A percentile compares a stretch with the other conserved stretches of the same genome.
Evolutionary conservation across 1,139 yeast species (phyloP).

Genomic region (Blastobotrys malaysiensis): DNA sequence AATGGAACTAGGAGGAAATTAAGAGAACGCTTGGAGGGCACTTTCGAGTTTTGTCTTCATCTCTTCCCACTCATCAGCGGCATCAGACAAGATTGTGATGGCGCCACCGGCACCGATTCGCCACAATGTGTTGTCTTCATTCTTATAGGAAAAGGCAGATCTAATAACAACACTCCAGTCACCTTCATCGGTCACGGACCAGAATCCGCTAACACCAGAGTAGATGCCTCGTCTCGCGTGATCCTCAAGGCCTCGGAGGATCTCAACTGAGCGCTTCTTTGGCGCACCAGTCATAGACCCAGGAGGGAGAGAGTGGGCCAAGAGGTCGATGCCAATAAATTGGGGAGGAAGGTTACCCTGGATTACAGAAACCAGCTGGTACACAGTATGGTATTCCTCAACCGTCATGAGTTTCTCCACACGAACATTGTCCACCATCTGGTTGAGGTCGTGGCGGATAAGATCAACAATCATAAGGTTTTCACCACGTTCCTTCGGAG

Average conservation of each 20-base stretch:
- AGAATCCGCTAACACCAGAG: slow-evolving; percentile 93
- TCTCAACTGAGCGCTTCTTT: slow-evolving; percentile 82
- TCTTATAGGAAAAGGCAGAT: slow-evolving; percentile 63
- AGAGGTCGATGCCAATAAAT: slow-evolving; percentile 70
- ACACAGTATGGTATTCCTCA: slow-evolving; percentile 89
- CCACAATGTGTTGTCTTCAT: slow-evolving; percentile 55
- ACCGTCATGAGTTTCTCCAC: slow-evolving; percentile 83
- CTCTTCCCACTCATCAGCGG: slow-evolving; percentile 86
- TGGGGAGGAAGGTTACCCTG: slow-evolving; percentile 48
- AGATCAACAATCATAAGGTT: slow-evolving; percentile 95
- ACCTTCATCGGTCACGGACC: slow-evolving; percentile 82
- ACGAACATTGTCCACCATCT: slow-evolving; percentile 57
- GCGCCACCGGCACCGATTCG: slow-evolving; percentile 99
- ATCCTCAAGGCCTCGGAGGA: slow-evolving; percentile 52
- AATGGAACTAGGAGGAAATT: background rate
- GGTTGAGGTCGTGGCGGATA: slow-evolving; percentile 84
- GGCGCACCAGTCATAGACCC: slow-evolving; percentile 99
- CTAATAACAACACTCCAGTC: slow-evolving; percentile 97
- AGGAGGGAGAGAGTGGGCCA: slow-evolving; percentile 81
- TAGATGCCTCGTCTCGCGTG: slow-evolving; percentile 72
- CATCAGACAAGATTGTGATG: slow-evolving; percentile 79
- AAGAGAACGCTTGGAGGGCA: slow-evolving; percentile 42
- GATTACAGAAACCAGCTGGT: slow-evolving; percentile 86
- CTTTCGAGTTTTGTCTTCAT: slow-evolving; percentile 76
- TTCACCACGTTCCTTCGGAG: slow-evolving; percentile 94